Evolutionary conservation across 331 rosid genomes (phyloP).

Genomic region (Rosa hybrid): DNA sequence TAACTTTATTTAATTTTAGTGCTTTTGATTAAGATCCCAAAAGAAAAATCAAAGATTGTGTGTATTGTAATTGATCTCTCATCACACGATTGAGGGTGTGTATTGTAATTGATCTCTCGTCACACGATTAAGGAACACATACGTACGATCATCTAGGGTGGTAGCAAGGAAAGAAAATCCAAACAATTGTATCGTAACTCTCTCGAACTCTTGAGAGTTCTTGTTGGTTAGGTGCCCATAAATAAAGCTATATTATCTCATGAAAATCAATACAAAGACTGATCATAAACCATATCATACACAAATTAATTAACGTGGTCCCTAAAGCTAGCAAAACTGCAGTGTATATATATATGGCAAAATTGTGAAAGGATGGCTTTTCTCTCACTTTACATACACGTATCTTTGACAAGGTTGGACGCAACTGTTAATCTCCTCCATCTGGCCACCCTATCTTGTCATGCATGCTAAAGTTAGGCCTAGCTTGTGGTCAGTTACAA

Average conservation of each 20-base stretch:
- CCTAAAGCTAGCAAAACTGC: not conserved
- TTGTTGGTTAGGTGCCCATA: not conserved
- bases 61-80: too few species aligned
- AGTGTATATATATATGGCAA: not conserved
- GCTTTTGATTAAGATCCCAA: too few species aligned
- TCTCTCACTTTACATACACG: not conserved
- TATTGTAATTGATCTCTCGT: not conserved
- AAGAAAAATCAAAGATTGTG: not conserved
- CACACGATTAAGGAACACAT: not conserved
- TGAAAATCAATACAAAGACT: not conserved
- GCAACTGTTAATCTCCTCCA: not conserved
- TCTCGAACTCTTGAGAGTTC: not conserved
- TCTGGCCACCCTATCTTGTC: not conserved
- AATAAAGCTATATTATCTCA: not conserved
- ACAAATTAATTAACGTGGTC: not conserved
- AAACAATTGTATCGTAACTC: not conserved
- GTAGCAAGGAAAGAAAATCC: not conserved
- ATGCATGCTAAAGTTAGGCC: not conserved
- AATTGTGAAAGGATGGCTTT: not conserved
- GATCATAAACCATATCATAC: not conserved
- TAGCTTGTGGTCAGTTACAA: not conserved
- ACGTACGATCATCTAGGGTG: not conserved
- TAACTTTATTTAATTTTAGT: too few species aligned
- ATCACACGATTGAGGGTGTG: not conserved
- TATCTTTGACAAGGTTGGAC: not conserved